Conservation (phyloP, 768 basidiomycete genomes). For the Boletus reticuloceps region DNA sequence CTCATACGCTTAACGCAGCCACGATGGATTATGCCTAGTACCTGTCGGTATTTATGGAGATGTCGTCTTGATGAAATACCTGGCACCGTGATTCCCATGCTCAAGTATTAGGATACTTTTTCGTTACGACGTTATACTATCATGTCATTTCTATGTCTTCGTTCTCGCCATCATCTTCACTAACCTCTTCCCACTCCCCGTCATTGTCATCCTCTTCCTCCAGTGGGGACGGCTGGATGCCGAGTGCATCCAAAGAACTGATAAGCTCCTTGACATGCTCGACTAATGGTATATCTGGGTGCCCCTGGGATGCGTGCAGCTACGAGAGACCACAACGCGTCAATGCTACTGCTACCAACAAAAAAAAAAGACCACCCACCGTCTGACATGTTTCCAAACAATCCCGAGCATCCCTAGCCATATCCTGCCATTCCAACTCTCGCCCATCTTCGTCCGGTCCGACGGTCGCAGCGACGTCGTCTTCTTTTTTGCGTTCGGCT, state of each 20-base stretch:
- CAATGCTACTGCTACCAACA: neutral
- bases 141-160: slow-evolving; percentile 59
- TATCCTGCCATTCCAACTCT: slow-evolving; percentile 65
- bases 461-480: slow-evolving; percentile 40
- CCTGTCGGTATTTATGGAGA: no score
- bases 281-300: slow-evolving; percentile 74
- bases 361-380: slow-evolving; percentile 42
- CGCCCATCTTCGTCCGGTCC: slow-evolving; percentile 36
- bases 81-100: no score
- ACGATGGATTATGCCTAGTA: no score
- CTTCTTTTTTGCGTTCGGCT: slow-evolving; percentile 67
- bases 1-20: no score
- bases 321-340: slow-evolving; percentile 24
- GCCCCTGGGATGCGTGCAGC: slow-evolving; percentile 69
- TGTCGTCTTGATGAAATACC: no score
- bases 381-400: slow-evolving; percentile 81
- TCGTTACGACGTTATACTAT: neutral
- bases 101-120: no score
- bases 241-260: slow-evolving; percentile 59
- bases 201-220: slow-evolving; percentile 40
- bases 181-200: slow-evolving; percentile 61
- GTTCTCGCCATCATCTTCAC: slow-evolving; percentile 53
- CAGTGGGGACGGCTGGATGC: slow-evolving; percentile 59
- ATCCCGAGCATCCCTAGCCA: slow-evolving; percentile 74
- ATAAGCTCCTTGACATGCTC: slow-evolving; percentile 77